Conservation (phyloP, 1,139 yeast species). For the Yamadazyma mexicana region DNA sequence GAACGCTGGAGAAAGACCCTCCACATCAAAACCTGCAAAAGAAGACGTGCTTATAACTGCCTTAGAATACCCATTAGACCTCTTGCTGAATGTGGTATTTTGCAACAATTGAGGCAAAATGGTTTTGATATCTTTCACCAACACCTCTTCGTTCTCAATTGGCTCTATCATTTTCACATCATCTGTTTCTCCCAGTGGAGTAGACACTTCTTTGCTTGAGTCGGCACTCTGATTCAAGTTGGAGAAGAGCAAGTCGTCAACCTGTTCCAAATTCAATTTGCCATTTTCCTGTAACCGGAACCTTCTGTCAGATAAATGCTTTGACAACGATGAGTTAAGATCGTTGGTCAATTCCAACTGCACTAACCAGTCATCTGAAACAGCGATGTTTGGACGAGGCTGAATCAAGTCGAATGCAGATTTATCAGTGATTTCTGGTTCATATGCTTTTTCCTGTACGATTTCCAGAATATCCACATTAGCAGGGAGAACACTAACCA, state of each 20-base stretch:
- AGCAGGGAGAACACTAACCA: conserved; percentile 32
- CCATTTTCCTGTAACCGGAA: conserved; percentile 13
- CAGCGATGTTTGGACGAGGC: conserved; percentile 40
- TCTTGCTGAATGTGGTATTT: conserved; percentile 19
- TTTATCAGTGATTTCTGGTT: conserved; percentile 52
- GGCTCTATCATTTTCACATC: conserved; percentile 13
- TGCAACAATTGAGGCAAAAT: conserved; percentile 22
- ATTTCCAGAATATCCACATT: conserved; percentile 39
- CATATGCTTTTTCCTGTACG: conserved; percentile 65
- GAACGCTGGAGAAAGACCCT: conserved; percentile 4
- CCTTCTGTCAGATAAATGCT: conserved; percentile 20
- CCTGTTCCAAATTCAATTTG: conserved; percentile 26
- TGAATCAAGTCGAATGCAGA: conserved; percentile 32
- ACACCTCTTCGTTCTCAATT: conserved; percentile 14
- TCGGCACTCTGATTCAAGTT: conserved; percentile 38
- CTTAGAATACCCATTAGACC: conserved; percentile 29
- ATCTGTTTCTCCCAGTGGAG: conserved; percentile 20
- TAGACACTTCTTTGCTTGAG: conserved; percentile 21
- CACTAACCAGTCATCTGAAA: conserved; percentile 61
- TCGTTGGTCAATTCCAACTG: conserved; percentile 61
- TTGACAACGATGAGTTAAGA: conserved; percentile 48
- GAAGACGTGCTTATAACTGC: conserved; percentile 14
- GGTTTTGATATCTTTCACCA: conserved; percentile 18
- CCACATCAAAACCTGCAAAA: conserved; percentile 7
- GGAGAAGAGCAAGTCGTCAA: conserved; percentile 58